Base-by-base conservation (phyloP, 2,329 filamentous ascomycete species). In the Metarhizium humberi region DNA sequence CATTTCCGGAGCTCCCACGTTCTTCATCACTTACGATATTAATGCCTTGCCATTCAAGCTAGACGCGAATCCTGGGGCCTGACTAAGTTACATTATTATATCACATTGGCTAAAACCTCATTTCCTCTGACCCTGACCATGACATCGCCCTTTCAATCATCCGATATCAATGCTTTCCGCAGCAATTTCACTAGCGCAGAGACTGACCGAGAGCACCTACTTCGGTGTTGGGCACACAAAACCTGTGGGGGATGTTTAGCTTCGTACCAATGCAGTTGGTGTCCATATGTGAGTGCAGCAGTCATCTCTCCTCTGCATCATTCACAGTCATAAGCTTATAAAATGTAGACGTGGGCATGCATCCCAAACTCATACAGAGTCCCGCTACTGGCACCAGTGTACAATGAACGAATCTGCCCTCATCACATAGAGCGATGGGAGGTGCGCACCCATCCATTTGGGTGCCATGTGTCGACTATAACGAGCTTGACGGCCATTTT, bases 191-290 rank as follows among this genome's bases (percentile, higher is more conserved):
- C 65, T 4, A 55, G 58, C 48, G 53, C 57, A 25, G 60, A 66
- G 36, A 53, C 55, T 18, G 59, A 69, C 29, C 65, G 73, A 42
- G 69, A 71, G 13, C 74, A 77, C 58, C 66, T 81, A 30, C 63
- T 66, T 25, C 71, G 75, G 52, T 82, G 79, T 64, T 83, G 79
- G 80, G 64, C 66, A 11, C 73, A 71, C 32, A 75, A 80, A 61
- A 71, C 74, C 43, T 82, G 79, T 60, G 64, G 66, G 11, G 63
- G 65, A 10, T 83, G 80, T 63, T 67, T 82, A 8, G 59, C 59
- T 42, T 59, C 70, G 20, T 58, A 70, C 4, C 66, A 71, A 51
- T 80, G 78, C 59, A 76, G 75, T 57, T 80, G 78, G 78, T 80
- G 77, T 64, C 77, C 78, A 18, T 78, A 74, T 63, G 78, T 80